Evolutionary conservation across 2,329 filamentous ascomycete genomes (phyloP).

Genomic region (Pseudocercospora crystallina): DNA sequence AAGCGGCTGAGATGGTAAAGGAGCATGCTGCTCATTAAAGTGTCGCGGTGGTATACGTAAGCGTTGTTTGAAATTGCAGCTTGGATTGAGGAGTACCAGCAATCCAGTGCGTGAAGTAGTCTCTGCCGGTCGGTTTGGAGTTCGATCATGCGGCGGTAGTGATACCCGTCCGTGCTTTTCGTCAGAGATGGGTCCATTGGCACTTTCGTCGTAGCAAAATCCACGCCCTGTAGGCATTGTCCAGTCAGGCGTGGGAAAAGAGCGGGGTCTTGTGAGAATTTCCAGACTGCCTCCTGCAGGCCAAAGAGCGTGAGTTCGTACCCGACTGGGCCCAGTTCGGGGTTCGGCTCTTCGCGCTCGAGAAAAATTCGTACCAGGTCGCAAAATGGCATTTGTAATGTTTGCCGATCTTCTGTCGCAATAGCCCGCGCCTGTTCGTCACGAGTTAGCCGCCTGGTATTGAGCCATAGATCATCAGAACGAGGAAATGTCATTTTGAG

Average conservation of each 20-base stretch:
- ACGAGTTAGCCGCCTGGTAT: background rate
- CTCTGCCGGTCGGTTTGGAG: slow-evolving; percentile 11
- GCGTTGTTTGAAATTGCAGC: slow-evolving; percentile 5
- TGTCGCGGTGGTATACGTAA: slow-evolving; percentile 13
- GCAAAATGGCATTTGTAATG: slow-evolving; percentile 19
- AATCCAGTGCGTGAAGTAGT: slow-evolving; percentile 12
- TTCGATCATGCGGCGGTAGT: slow-evolving; percentile 2
- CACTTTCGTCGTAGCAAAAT: background rate
- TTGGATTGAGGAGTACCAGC: slow-evolving; percentile 11
- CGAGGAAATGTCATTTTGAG: slow-evolving; percentile 18
- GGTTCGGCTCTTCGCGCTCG: slow-evolving; percentile 16
- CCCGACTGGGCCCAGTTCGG: slow-evolving; percentile 15
- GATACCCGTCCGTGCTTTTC: background rate
- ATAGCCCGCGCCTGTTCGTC: background rate
- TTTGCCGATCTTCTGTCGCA: slow-evolving; percentile 6
- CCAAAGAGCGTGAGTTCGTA: slow-evolving; percentile 20
- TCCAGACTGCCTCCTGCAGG: slow-evolving; percentile 20
- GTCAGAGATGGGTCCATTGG: background rate
- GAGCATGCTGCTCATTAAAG: slow-evolving; percentile 15
- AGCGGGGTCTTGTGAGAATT: slow-evolving; percentile 21
- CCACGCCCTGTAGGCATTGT: background rate
- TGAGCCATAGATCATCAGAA: slow-evolving; percentile 14
- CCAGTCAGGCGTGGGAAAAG: slow-evolving; percentile 16
- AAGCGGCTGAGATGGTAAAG: slow-evolving; percentile 16
- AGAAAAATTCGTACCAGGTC: slow-evolving; percentile 20